Conservation (phyloP, 129 eudicot genomes). For the Tanacetum coccineum region DNA sequence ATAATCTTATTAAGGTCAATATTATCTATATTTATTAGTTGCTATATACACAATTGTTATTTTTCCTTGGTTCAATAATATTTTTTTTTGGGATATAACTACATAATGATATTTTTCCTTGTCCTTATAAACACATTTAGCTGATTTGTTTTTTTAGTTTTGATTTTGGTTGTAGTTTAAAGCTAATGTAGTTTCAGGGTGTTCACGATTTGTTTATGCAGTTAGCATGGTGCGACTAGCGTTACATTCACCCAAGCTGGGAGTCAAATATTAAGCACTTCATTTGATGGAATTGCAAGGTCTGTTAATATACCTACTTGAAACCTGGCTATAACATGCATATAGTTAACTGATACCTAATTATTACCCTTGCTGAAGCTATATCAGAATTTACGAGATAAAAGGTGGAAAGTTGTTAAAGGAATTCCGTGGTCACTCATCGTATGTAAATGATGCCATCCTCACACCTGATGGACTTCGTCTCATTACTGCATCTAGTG, state of each 20-base stretch:
- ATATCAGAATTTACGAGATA: constrained; percentile 70
- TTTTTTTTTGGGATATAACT: too few species aligned
- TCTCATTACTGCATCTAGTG: constrained; percentile 90
- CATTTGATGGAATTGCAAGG: constrained; percentile 95
- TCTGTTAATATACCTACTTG: constrained; percentile 16
- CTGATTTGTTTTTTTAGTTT: too few species aligned
- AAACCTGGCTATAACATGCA: neutral
- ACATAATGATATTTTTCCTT: too few species aligned
- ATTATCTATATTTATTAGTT: too few species aligned
- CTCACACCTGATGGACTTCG: constrained; percentile 84
- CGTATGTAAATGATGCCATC: constrained; percentile 93
- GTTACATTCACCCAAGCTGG: constrained; percentile 99
- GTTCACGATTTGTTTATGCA: too few species aligned
- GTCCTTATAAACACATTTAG: too few species aligned
- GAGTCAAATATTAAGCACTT: constrained; percentile 83
- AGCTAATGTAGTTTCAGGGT: too few species aligned
- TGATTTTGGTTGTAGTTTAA: too few species aligned
- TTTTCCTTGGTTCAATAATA: too few species aligned
- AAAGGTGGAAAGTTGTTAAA: constrained; percentile 84
- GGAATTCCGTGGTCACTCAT: constrained; percentile 92
- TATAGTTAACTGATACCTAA: neutral
- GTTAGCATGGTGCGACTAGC: too few species aligned
- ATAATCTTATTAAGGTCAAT: too few species aligned
- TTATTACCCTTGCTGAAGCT: neutral
- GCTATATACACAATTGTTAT: too few species aligned